Evolutionary conservation across 202 grass and related monocot species (phyloP).

Genomic region (Bolboschoenoplectus hybrid): DNA sequence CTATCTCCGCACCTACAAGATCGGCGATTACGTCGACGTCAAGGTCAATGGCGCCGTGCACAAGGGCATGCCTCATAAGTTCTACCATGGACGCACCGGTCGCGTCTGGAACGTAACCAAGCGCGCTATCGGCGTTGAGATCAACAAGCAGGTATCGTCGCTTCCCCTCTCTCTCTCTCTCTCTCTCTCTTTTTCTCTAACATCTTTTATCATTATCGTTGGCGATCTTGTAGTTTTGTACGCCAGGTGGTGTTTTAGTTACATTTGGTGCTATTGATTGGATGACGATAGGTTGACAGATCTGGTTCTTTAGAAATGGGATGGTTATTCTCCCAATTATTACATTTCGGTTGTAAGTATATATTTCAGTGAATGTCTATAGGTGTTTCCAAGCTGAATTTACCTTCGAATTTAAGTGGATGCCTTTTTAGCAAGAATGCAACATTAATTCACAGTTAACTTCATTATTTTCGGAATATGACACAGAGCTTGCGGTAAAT

Average conservation of each 20-base stretch:
- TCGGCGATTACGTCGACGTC: constrained; percentile 80
- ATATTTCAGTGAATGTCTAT: too few relatives aligned
- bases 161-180: too few relatives aligned
- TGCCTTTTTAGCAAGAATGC: too few relatives aligned
- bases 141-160: constrained; percentile 85
- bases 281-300: background rate
- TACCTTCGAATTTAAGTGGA: too few relatives aligned
- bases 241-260: constrained; percentile 10
- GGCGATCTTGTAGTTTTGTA: background rate
- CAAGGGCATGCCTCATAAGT: constrained; percentile 94
- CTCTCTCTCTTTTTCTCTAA: too few relatives aligned
- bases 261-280: background rate
- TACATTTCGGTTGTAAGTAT: too few relatives aligned
- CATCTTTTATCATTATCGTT: background rate
- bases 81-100: constrained; percentile 84
- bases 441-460: too few relatives aligned
- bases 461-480: background rate
- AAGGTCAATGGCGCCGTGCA: constrained; percentile 92
- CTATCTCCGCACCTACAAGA: constrained; percentile 86
- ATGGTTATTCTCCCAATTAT: background rate
- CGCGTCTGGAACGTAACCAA: constrained; percentile 90
- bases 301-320: background rate
- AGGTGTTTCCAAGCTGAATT: too few relatives aligned
- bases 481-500: background rate
- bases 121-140: constrained; percentile 91